A percentile compares a stretch with the other conserved stretches of the same genome.
These are phyloP conservation scores for Trichoderma asperellum DNA, from an alignment of 2,329 filamentous ascomycete genomes.

Conservation along the genomic window DNA sequence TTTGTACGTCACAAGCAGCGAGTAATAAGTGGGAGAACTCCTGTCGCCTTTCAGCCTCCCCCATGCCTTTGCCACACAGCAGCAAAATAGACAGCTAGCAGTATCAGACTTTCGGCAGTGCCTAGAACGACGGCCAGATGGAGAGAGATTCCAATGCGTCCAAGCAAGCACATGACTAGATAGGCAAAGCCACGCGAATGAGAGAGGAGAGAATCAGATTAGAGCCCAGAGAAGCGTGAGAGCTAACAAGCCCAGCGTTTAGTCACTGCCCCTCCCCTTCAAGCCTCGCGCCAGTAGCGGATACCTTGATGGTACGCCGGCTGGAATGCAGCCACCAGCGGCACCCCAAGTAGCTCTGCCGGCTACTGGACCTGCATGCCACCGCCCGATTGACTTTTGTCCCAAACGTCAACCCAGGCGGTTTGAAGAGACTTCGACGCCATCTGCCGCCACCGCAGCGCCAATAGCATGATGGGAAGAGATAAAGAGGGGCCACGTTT, in stretches of 20 bases:
- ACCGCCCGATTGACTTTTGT: neutral
- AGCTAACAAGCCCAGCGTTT: neutral
- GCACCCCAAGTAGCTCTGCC: neutral
- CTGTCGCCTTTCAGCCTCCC: neutral
- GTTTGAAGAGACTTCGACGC: neutral
- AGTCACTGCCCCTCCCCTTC: neutral
- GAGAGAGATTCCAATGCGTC: neutral
- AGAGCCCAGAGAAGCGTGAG: neutral
- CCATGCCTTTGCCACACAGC: neutral
- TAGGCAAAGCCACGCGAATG: neutral
- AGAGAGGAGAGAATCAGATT: neutral
- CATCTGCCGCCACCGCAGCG: constrained; percentile 7
- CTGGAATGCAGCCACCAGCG: constrained; percentile 11
- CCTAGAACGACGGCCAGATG: neutral
- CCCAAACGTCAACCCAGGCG: neutral
- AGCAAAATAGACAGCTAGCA: neutral
- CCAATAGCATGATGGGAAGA: neutral
- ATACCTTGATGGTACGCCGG: constrained; percentile 10
- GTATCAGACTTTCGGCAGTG: neutral
- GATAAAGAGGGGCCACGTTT: neutral
- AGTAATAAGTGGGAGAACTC: neutral
- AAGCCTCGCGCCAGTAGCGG: constrained; percentile 1
- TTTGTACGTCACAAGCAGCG: constrained; percentile 10
- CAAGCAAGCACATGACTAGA: neutral
- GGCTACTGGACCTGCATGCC: constrained; percentile 12